Percentiles rank a stretch among this genome's conserved stretches.
These are phyloP conservation scores for Aquilaria malaccensis DNA, from an alignment of 345 rosid species.

Conservation along the genomic window DNA sequence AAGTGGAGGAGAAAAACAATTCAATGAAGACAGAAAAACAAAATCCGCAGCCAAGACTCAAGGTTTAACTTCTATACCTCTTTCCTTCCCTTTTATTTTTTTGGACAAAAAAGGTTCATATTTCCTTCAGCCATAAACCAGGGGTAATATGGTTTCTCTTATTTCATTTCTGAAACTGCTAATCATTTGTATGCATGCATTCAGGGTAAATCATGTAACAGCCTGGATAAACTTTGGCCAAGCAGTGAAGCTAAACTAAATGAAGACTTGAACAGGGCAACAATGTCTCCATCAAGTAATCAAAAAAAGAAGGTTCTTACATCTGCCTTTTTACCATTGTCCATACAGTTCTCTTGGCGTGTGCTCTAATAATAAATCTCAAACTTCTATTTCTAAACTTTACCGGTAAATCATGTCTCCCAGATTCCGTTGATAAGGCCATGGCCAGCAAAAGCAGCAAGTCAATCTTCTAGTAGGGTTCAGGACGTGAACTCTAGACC, in stretches of 20 bases:
- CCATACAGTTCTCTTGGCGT: slow-evolving; percentile 1
- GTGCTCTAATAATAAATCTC: neutral
- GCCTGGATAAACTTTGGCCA: slow-evolving; percentile 15
- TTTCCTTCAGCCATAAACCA: too few relatives aligned
- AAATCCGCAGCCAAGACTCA: slow-evolving; percentile 26
- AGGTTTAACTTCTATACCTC: slow-evolving; percentile 22
- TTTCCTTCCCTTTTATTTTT: too few relatives aligned
- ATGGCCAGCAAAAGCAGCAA: slow-evolving; percentile 46
- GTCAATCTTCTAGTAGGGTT: slow-evolving; percentile 19
- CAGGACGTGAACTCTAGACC: slow-evolving; percentile 29
- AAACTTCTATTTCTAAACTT: neutral
- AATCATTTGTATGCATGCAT: neutral
- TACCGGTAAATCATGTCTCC: slow-evolving; percentile 11
- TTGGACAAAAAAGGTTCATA: too few relatives aligned
- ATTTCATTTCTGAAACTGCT: too few relatives aligned
- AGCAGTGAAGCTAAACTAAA: slow-evolving; percentile 19
- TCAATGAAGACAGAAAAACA: slow-evolving; percentile 30
- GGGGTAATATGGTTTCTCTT: too few relatives aligned
- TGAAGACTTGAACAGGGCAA: slow-evolving; percentile 11
- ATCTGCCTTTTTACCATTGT: neutral
- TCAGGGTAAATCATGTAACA: slow-evolving; percentile 27
- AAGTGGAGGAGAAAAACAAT: slow-evolving; percentile 50
- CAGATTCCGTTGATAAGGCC: slow-evolving; percentile 38
- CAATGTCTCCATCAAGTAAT: slow-evolving; percentile 5
- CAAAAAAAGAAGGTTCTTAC: slow-evolving; percentile 21